Evolutionary conservation across 164 flowering plant genomes (phyloP).

Genomic region (Magnolia kwangsiensis): DNA sequence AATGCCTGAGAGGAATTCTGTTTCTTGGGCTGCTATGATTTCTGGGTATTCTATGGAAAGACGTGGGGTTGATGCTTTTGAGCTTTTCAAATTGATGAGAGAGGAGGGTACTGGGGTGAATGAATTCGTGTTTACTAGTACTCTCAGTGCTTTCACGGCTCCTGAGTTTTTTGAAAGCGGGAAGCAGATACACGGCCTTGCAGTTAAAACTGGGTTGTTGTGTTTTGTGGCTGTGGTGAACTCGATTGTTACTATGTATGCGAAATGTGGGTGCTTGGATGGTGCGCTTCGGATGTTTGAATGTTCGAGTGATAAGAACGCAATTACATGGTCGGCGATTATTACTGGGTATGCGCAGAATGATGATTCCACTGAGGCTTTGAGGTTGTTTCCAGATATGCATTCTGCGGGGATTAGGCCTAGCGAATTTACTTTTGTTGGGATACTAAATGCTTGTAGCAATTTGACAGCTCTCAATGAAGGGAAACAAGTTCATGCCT

Average conservation of each 20-base stretch:
- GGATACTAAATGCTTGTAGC: slow-evolving; percentile 78
- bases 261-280: slow-evolving; percentile 55
- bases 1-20: slow-evolving; percentile 69
- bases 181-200: slow-evolving; percentile 53
- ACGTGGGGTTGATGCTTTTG: slow-evolving; percentile 38
- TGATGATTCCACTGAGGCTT: slow-evolving; percentile 54
- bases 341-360: slow-evolving; percentile 75
- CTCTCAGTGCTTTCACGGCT: slow-evolving; percentile 48
- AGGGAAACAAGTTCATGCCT: slow-evolving; percentile 67
- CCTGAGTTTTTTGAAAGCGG: slow-evolving; percentile 37
- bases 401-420: slow-evolving; percentile 49
- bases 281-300: slow-evolving; percentile 50
- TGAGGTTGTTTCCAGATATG: slow-evolving; percentile 60
- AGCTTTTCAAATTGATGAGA: slow-evolving; percentile 39
- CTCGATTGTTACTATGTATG: slow-evolving; percentile 69
- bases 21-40: slow-evolving; percentile 75
- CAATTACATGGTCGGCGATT: slow-evolving; percentile 91
- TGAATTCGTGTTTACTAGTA: slow-evolving; percentile 66
- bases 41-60: slow-evolving; percentile 68
- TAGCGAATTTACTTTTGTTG: slow-evolving; percentile 81
- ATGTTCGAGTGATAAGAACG: slow-evolving; percentile 41
- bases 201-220: slow-evolving; percentile 42
- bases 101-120: slow-evolving; percentile 28
- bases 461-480: slow-evolving; percentile 38
- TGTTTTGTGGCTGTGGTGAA: slow-evolving; percentile 51